Evolutionary conservation across 805 yeast genomes (phyloP), one percentile per base, ranked within the genome.

Genomic region (Starmerella bombi): DNA sequence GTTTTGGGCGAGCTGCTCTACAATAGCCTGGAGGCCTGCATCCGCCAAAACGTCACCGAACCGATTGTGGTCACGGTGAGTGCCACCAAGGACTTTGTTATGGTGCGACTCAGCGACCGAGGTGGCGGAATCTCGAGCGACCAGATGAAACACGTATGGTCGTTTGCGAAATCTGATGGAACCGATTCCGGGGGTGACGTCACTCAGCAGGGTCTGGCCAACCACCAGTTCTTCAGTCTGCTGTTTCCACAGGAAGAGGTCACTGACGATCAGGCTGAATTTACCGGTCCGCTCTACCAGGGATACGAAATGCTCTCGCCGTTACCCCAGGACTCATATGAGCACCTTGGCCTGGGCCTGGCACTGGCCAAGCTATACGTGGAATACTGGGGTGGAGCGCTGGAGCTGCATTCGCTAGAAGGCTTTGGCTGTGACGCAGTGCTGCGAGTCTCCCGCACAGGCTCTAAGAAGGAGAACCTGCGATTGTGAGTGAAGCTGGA

Each of bases 321-420:
- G 21, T 15, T 32, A 8, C 15, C 16, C 18, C 16, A 32, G 16
- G n/a, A 20, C 15, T 14, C 25, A 5, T 12, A 21, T 20, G 35
- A 20, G 35, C 35, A 80, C 38, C 61, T 88, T 22, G 96, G 96
- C 0, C 69, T 88, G 44, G 94, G 96, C 0, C 64, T 88, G 45
- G 95, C 97, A 0, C 76, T 88, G 80, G 80, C 94, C 53, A 77
- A 82, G 50, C 83, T 86, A 0, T 88, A 88, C 56, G 83, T 94
- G 0, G 96, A 88, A 52, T 88, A 88, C 59, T 88, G 97, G 97
- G 91, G 86, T 51, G 97, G 97, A 5, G 81, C 79, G 38, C 60
- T 88, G 37, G 77, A 76, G 44, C 72, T 88, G 69, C 77, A 77
- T 50, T 78, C 93, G 0, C 63, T 88, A 38, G 88, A 84, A 44